phyloP scores from a whole-genome alignment of 768 basidiomycete species.

The Sarcodon aspratus region DNA sequence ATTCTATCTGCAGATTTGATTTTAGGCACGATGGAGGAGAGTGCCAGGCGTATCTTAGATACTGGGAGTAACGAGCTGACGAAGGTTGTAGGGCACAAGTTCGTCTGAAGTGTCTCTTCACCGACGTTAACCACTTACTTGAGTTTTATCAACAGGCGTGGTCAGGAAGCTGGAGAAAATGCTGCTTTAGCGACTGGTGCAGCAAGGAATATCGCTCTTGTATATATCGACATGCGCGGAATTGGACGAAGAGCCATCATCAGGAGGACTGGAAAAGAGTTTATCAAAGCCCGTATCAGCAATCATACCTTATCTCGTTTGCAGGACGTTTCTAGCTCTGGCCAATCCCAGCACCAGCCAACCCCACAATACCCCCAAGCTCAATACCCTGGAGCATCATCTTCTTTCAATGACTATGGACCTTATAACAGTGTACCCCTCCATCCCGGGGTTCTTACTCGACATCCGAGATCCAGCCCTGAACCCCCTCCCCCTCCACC shows the following conservation, averaged over 20 bases:
- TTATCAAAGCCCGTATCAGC: slow-evolving; percentile 33
- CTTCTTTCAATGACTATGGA: too few relatives aligned
- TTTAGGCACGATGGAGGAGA: slow-evolving; percentile 51
- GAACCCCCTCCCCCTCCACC: too few relatives aligned
- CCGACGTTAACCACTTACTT: neutral
- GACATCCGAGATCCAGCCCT: too few relatives aligned
- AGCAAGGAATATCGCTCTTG: slow-evolving; percentile 59
- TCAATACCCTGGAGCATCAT: too few relatives aligned
- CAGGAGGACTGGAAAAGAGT: slow-evolving; percentile 47
- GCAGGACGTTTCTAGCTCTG: too few relatives aligned
- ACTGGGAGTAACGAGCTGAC: slow-evolving; percentile 35
- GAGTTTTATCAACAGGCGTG: slow-evolving; percentile 31
- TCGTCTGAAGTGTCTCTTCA: slow-evolving; percentile 8
- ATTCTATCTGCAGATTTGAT: slow-evolving; percentile 58
- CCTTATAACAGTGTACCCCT: too few relatives aligned
- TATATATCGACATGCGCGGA: slow-evolving; percentile 68
- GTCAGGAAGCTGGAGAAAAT: slow-evolving; percentile 48
- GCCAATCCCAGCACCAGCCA: too few relatives aligned
- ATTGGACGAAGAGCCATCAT: slow-evolving; percentile 62
- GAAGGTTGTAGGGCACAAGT: slow-evolving; percentile 46
- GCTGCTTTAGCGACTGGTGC: slow-evolving; percentile 51
- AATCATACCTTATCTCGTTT: neutral
- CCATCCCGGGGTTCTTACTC: too few relatives aligned
- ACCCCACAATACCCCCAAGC: too few relatives aligned
- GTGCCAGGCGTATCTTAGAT: slow-evolving; percentile 40